phyloP scores from a whole-genome alignment of 192 early-diverging fungal genomes.

The Gaertneriomyces semiglobifer region DNA sequence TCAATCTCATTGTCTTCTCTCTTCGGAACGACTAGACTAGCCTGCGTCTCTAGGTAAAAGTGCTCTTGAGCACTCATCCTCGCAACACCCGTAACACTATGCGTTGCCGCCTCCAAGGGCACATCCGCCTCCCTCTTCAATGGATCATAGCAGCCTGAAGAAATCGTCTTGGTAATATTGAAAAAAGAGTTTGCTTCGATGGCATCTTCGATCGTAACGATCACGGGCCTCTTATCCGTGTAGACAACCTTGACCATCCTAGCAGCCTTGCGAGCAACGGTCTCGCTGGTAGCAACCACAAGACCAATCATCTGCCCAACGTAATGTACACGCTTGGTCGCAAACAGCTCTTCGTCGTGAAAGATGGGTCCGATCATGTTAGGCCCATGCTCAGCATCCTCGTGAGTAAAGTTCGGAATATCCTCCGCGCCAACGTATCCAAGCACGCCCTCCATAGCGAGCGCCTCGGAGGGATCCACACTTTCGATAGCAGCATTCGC shows the following conservation, averaged over 20 bases:
- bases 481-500: constrained; percentile 66
- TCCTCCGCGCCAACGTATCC: constrained; percentile 67
- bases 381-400: constrained; percentile 32
- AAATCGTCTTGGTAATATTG: constrained; percentile 47
- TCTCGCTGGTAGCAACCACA: constrained; percentile 68
- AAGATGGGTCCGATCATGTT: constrained; percentile 51
- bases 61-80: constrained; percentile 67
- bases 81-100: constrained; percentile 32
- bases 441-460: constrained; percentile 60
- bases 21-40: constrained; percentile 62
- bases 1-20: constrained; percentile 78
- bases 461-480: constrained; percentile 53
- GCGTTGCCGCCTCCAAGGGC: constrained; percentile 29
- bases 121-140: constrained; percentile 26
- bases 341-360: constrained; percentile 83
- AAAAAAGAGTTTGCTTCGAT: constrained; percentile 65
- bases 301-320: constrained; percentile 76
- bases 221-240: constrained; percentile 57
- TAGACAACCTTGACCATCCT: constrained; percentile 70
- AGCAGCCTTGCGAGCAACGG: constrained; percentile 65
- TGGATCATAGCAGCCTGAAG: constrained; percentile 62
- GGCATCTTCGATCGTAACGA: constrained; percentile 79
- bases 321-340: constrained; percentile 59
- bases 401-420: constrained; percentile 60
- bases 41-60: constrained; percentile 84